phyloP scores from a whole-genome alignment of 1,139 yeast species.

The Magnusiomyces ingens region DNA sequence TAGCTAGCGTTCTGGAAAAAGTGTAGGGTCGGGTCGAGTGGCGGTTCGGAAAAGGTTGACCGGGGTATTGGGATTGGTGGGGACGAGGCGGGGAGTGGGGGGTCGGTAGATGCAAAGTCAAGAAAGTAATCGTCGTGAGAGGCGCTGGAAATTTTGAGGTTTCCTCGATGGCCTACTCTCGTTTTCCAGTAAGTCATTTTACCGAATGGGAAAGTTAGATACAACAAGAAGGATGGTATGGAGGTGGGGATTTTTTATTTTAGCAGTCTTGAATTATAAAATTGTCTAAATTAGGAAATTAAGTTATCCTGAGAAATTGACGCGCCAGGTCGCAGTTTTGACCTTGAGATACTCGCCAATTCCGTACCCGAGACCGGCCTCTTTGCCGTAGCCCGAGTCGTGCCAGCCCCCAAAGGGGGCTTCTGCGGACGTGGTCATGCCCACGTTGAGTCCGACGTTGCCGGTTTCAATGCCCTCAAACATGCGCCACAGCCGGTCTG shows the following conservation, averaged over 20 bases:
- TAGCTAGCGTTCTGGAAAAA: too few species aligned
- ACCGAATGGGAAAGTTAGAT: too few species aligned
- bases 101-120: too few species aligned
- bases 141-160: too few species aligned
- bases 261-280: not conserved
- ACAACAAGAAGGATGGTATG: not conserved
- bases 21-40: too few species aligned
- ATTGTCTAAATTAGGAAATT: not conserved
- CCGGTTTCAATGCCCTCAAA: conserved; percentile 55
- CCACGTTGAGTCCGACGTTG: conserved; percentile 59
- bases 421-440: conserved; percentile 51
- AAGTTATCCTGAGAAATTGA: conserved; percentile 8
- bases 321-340: conserved; percentile 40
- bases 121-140: too few species aligned
- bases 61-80: too few species aligned
- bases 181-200: too few species aligned
- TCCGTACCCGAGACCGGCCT: conserved; percentile 51
- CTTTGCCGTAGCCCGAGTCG: conserved; percentile 61
- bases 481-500: conserved; percentile 51
- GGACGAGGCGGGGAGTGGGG: too few species aligned
- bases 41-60: too few species aligned
- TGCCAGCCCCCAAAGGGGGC: conserved; percentile 62
- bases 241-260: not conserved
- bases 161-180: too few species aligned
- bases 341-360: conserved; percentile 53